Percentiles rank a stretch among this genome's conserved stretches.
These are phyloP conservation scores for Astrothelium subdiscretum DNA, from an alignment of 495 filamentous ascomycete genomes.

Conservation along the genomic window DNA sequence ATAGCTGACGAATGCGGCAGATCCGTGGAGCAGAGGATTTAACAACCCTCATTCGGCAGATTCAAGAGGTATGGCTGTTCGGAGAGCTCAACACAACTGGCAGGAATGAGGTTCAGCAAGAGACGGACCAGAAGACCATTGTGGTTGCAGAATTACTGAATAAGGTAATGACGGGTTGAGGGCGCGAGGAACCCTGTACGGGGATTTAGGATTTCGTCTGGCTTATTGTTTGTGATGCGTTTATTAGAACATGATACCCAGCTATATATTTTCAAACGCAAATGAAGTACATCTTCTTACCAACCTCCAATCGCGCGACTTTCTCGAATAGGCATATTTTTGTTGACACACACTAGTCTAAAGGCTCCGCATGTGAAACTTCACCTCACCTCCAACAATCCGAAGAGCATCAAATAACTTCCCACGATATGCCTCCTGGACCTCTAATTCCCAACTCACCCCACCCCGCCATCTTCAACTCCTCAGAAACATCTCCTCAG, in stretches of 20 bases:
- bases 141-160: constrained; percentile 35
- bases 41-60: constrained; percentile 45
- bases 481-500: too few relatives aligned
- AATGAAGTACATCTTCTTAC: too few relatives aligned
- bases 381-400: not conserved
- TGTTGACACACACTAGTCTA: not conserved
- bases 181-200: not conserved
- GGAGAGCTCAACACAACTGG: constrained; percentile 56
- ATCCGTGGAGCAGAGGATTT: constrained; percentile 57
- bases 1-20: constrained; percentile 24
- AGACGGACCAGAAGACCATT: constrained; percentile 42
- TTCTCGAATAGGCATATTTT: not conserved
- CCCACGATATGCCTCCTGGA: too few relatives aligned
- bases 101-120: constrained; percentile 28
- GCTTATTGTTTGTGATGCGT: not conserved
- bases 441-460: not conserved
- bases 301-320: not conserved
- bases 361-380: not conserved
- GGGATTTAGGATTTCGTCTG: not conserved
- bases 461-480: not conserved
- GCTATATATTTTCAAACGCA: too few relatives aligned
- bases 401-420: too few relatives aligned
- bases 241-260: not conserved
- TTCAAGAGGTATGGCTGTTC: constrained; percentile 70
- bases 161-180: constrained; percentile 3